These are phyloP conservation scores for Candida insectalens DNA, from an alignment of 805 yeast genomes.

Conservation along the genomic window DNA sequence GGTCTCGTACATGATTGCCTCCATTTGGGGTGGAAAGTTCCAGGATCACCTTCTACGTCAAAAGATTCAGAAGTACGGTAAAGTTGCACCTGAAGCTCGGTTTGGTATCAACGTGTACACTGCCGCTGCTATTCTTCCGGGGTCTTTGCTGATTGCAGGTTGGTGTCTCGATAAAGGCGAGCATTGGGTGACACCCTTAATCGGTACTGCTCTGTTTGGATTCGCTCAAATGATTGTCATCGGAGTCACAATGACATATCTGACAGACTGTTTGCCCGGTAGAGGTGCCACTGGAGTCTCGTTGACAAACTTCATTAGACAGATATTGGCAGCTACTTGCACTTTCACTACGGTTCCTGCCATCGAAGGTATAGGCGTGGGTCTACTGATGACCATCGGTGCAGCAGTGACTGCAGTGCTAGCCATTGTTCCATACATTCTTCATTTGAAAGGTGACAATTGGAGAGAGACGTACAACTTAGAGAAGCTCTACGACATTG, in stretches of 20 bases:
- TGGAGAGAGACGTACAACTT: slow-evolving; percentile 59
- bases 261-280: slow-evolving; percentile 80
- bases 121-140: slow-evolving; percentile 55
- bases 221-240: slow-evolving; percentile 77
- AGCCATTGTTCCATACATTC: slow-evolving; percentile 30
- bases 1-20: slow-evolving; percentile 63
- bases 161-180: slow-evolving; percentile 65
- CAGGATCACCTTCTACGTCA: slow-evolving; percentile 49
- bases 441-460: slow-evolving; percentile 47
- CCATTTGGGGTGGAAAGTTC: slow-evolving; percentile 77
- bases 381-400: slow-evolving; percentile 58
- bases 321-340: slow-evolving; percentile 64
- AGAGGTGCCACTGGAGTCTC: slow-evolving; percentile 88
- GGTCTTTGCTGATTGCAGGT: slow-evolving; percentile 64
- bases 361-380: slow-evolving; percentile 56
- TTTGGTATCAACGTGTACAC: slow-evolving; percentile 62
- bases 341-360: slow-evolving; percentile 70
- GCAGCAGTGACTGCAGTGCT: slow-evolving; percentile 45
- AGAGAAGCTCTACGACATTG: slow-evolving; percentile 43
- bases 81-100: slow-evolving; percentile 66
- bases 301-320: slow-evolving; percentile 64
- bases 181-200: slow-evolving; percentile 71
- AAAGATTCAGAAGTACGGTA: slow-evolving; percentile 50
- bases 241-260: slow-evolving; percentile 70
- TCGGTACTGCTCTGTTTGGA: slow-evolving; percentile 78